Evolutionary conservation across 345 rosid species (phyloP), one percentile per base, ranked within the genome.

Genomic region (Eucalyptus erythrocorys): DNA sequence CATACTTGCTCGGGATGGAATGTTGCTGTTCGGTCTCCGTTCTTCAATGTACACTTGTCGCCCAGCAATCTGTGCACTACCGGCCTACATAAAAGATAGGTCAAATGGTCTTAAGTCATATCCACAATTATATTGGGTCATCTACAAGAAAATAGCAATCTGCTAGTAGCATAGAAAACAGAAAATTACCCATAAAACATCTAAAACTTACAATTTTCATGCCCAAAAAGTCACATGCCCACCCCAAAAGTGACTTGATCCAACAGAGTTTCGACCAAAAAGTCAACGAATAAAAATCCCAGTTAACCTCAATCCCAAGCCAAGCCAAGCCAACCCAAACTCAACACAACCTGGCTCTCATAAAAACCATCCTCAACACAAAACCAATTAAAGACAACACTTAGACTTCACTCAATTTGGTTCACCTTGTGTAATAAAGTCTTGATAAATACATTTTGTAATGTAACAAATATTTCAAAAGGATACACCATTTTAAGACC

Each of bases 41-140:
- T 93, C 96, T 90, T 95, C 98, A 61, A 95, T 94, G 90, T 93
- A 93, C 30, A 95, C 96, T 64, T 92, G 95, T 88, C 93, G 93
- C 85, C 95, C 96, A 27, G 94, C 94, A 68, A 94, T 95, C 87
- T 89, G 89, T 71, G 93, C 93, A 86, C 88, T 91, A n/a, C 94
- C 93, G 2, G 91, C 95, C 98, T 95, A 51, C 87, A 90, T 26
- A 90, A 87, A 76, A 47, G 21, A 66, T 68, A 79, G 5, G 42
- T 21, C 45, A 51, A 32, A 49, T 49, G n/a, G n/a, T 42, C 37
- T 42, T 26, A 86, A 34, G 17, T 49, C 87, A 86, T 17, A 7
- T 86, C 66, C 87, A 49, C 45, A 48, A 57, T 85, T 51, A 85
- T 17, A 22, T 42, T 51, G 57, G 16, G 84, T 48, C 53, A 34